Conservation (phyloP, 1,284 basidiomycete genomes). For the Ceratobasidium sp. region DNA sequence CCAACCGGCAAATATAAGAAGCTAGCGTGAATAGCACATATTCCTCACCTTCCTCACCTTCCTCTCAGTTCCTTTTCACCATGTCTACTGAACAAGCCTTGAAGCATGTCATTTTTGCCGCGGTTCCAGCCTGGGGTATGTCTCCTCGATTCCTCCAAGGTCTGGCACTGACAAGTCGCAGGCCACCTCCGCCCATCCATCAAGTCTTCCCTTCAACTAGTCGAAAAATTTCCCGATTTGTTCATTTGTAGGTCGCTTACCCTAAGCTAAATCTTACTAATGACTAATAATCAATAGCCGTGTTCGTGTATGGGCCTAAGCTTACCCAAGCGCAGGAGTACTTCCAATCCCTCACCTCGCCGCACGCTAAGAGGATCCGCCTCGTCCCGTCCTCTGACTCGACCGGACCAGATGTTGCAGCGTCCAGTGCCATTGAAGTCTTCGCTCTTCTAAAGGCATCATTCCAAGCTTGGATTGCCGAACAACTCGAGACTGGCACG, state of each 20-base stretch:
- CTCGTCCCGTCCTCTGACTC: neutral
- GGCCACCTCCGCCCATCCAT: slow-evolving; percentile 19
- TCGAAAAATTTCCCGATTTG: neutral
- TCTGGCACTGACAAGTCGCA: neutral
- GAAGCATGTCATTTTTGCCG: slow-evolving; percentile 15
- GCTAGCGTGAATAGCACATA: no score
- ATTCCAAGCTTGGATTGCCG: slow-evolving; percentile 19
- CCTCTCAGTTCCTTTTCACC: no score
- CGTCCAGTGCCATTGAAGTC: neutral
- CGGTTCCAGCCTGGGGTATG: slow-evolving; percentile 7
- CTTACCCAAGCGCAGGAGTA: neutral
- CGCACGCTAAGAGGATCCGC: neutral
- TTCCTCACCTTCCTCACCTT: no score
- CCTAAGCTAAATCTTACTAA: neutral
- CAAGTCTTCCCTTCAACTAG: neutral
- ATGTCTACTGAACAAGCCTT: no score
- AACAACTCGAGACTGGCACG: neutral
- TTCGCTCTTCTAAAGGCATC: neutral
- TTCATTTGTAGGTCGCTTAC: slow-evolving; percentile 9
- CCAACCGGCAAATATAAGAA: no score
- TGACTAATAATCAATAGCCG: neutral
- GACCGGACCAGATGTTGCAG: neutral
- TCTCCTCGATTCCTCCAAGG: no score
- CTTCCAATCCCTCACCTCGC: neutral
- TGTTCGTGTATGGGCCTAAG: neutral